A percentile compares a stretch with the other conserved stretches of the same genome.
Conservation (phyloP, 768 basidiomycete species). For the Cystofilobasidium capitatum region DNA sequence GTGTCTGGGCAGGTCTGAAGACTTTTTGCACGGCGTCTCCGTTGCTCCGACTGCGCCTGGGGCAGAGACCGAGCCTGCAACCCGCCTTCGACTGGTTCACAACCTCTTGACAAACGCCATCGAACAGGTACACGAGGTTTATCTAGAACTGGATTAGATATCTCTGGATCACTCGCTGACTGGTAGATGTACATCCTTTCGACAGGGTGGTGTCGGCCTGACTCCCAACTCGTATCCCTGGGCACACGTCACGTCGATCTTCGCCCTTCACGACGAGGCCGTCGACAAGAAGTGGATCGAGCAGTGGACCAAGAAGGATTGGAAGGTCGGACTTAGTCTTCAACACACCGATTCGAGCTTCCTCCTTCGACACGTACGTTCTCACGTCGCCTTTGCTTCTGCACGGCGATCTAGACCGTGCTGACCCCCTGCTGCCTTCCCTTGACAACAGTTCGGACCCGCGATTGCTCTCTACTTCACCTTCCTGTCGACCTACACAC, state of each 20-base stretch:
- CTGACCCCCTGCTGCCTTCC: background rate
- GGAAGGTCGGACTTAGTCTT: slow-evolving; percentile 44
- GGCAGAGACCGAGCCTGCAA: slow-evolving; percentile 51
- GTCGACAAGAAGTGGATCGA: slow-evolving; percentile 74
- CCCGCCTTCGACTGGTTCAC: slow-evolving; percentile 71
- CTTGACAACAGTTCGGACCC: slow-evolving; percentile 31
- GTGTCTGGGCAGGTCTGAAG: background rate
- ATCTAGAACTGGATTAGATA: too few relatives aligned
- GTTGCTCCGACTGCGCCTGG: slow-evolving; percentile 45
- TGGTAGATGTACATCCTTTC: background rate
- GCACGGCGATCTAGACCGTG: background rate
- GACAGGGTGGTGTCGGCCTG: slow-evolving; percentile 19
- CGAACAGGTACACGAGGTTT: too few relatives aligned
- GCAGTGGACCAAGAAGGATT: slow-evolving; percentile 54
- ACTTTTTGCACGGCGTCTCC: slow-evolving; percentile 43
- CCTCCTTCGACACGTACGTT: slow-evolving; percentile 59
- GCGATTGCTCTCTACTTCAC: slow-evolving; percentile 54
- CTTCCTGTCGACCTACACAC: slow-evolving; percentile 76
- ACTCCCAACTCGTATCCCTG: slow-evolving; percentile 24
- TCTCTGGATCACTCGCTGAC: background rate
- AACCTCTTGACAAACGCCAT: slow-evolving; percentile 49
- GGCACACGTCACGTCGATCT: slow-evolving; percentile 46
- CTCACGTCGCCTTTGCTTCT: background rate
- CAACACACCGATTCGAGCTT: slow-evolving; percentile 51
- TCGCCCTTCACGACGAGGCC: slow-evolving; percentile 70